Conservation (phyloP, 106 monocot genomes). For the Ottelia alismoides region DNA sequence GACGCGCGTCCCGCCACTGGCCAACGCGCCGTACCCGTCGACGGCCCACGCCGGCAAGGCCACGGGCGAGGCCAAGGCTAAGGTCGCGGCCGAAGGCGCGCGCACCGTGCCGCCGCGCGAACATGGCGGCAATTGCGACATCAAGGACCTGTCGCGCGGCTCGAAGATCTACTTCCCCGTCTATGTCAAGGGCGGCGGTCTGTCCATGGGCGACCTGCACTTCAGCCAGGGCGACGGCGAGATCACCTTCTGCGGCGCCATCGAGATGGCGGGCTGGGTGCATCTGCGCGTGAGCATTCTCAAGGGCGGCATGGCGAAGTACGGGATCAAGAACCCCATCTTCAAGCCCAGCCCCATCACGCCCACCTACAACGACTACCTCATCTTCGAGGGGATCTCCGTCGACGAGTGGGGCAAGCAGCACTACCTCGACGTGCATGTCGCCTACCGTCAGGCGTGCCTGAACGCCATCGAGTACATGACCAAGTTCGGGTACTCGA, state of each 20-base stretch:
- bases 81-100: constrained; percentile 72
- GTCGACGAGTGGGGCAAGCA: constrained; percentile 75
- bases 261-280: constrained; percentile 91
- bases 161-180: constrained; percentile 90
- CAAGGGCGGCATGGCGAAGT: no score
- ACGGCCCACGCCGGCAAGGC: no score
- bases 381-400: constrained; percentile 80
- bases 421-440: constrained; percentile 78
- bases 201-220: constrained; percentile 89
- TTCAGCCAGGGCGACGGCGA: constrained; percentile 93
- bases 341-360: constrained; percentile 86
- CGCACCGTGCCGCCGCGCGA: constrained; percentile 82
- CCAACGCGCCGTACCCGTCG: no score
- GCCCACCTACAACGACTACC: constrained; percentile 82
- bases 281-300: no score
- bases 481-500: constrained; percentile 78
- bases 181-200: constrained; percentile 80
- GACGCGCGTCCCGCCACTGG: no score
- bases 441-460: constrained; percentile 77
- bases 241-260: constrained; percentile 88
- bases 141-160: constrained; percentile 85
- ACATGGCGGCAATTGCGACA: constrained; percentile 94
- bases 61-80: no score
- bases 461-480: constrained; percentile 81
- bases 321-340: constrained; percentile 77